phyloP scores from a whole-genome alignment of 2,329 filamentous ascomycete genomes.

The Xylariaceae sp. region DNA sequence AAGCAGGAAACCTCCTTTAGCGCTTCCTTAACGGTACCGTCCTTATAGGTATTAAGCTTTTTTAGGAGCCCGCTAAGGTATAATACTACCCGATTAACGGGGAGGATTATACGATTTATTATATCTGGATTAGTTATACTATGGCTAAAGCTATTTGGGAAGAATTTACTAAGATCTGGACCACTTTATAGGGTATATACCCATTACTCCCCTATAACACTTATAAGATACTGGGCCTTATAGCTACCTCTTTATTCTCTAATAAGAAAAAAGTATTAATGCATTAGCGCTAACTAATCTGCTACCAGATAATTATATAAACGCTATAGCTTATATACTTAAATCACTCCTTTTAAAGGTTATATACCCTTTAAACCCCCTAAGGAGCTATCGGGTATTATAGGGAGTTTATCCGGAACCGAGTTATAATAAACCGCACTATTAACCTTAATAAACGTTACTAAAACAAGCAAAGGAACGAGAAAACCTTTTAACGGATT shows the following conservation, averaged over 20 bases:
- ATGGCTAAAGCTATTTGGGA: not conserved
- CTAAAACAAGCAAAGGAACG: not conserved
- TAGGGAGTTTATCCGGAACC: not conserved
- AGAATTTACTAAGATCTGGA: constrained; percentile 1
- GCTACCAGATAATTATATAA: constrained; percentile 1
- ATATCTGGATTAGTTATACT: constrained; percentile 1
- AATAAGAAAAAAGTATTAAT: not conserved
- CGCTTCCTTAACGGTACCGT: not conserved
- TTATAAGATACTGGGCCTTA: not conserved
- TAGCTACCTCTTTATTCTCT: not conserved
- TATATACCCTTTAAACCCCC: not conserved
- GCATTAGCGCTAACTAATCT: not conserved
- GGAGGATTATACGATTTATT: not conserved
- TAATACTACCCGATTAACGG: constrained; percentile 1
- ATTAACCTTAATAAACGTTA: not conserved
- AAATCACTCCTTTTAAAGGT: constrained; percentile 1
- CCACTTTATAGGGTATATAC: not conserved
- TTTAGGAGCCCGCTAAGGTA: not conserved
- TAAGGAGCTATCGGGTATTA: constrained; percentile 1
- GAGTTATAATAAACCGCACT: constrained; percentile 1
- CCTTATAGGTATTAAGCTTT: not conserved
- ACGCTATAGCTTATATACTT: not conserved
- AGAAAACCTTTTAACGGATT: not conserved
- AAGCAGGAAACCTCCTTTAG: not conserved
- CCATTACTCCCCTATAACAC: not conserved